Base-by-base conservation (phyloP, 345 rosid genomes). In the Clarkia xantiana region DNA sequence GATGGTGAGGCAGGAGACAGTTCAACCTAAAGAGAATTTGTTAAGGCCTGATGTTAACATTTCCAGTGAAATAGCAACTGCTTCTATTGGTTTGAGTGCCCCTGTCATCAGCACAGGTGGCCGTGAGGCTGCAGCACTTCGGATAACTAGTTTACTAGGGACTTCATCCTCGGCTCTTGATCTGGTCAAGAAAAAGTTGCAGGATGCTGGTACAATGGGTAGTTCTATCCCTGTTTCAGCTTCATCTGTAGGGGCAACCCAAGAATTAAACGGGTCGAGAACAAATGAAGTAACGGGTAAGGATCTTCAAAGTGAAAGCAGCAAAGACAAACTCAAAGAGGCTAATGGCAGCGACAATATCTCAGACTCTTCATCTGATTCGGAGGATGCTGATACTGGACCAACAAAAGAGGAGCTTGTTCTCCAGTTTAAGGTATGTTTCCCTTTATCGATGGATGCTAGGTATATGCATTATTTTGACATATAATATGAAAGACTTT, bases 291-390 rank as follows among this genome's bases (percentile, higher is more conserved):
- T 54, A 53, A 53, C 72, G 53, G 62, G 62, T 14, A 86, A 78
- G 66, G 82, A 69, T 57, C 56, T 67, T 68, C 86, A 66, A 64
- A 73, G 69, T 54, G 95, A 80, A 58, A 75, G 62, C 62, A 68
- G 65, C 71, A 74, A 61, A 62, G 86, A 84, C 49, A 86, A 80
- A 67, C 60, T 60, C 49, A 81, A 76, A 71, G 90, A 81, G 75
- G 57, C 67, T 43, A 73, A 73, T 48, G 81, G 78, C 44, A 84
- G 70, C 72, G 85, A 81, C 58, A 79, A 72, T 55, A 45, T 72
- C 46, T 86, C 94, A 38, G 95, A 86, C 48, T 80, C 94, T 52
- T 86, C 98, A 47, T 78, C 94, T 58, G 96, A 91, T 71, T 86
- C 96, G 1, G 98, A 82, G 71, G 95, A 84, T 61, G 84, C 73